These are phyloP conservation scores for Coprinopsis sp. DNA, from an alignment of 768 basidiomycete genomes.

Conservation along the genomic window DNA sequence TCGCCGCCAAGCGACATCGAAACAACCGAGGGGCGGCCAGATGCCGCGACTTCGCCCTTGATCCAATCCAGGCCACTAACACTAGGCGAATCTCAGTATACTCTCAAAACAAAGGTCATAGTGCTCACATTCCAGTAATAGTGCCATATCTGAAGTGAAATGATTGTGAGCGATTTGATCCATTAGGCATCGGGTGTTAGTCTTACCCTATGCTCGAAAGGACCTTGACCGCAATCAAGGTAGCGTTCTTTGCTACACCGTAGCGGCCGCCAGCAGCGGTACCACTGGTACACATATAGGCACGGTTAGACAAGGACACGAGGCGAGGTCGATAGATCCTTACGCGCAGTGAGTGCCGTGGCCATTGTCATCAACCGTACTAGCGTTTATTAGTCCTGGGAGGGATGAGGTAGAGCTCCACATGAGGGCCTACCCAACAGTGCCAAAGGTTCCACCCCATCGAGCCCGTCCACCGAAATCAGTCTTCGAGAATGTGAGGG, in stretches of 20 bases:
- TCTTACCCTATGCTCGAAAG: constrained; percentile 28
- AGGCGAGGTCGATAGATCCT: constrained; percentile 1
- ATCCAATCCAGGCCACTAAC: constrained; percentile 29
- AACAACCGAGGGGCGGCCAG: constrained; percentile 24
- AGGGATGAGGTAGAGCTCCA: neutral
- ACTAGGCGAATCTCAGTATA: too few species aligned
- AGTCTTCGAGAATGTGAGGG: constrained; percentile 13
- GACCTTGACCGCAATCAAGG: constrained; percentile 36
- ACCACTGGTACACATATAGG: constrained; percentile 11
- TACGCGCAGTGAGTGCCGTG: constrained; percentile 36
- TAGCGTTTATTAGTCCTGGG: neutral
- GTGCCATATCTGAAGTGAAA: constrained; percentile 13
- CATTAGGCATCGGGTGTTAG: constrained; percentile 12
- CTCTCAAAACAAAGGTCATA: too few species aligned
- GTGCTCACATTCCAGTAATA: constrained; percentile 16
- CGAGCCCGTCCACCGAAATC: constrained; percentile 37
- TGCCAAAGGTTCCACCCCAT: constrained; percentile 34
- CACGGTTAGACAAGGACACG: neutral
- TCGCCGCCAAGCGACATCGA: constrained; percentile 32
- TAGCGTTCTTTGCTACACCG: constrained; percentile 23
- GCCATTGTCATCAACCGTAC: constrained; percentile 30
- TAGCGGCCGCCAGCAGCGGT: constrained; percentile 21
- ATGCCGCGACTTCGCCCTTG: constrained; percentile 9
- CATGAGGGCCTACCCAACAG: constrained; percentile 11
- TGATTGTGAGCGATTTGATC: neutral